Evolutionary conservation across 2,329 filamentous ascomycete species (phyloP).

Genomic region (Fusarium camptoceras): DNA sequence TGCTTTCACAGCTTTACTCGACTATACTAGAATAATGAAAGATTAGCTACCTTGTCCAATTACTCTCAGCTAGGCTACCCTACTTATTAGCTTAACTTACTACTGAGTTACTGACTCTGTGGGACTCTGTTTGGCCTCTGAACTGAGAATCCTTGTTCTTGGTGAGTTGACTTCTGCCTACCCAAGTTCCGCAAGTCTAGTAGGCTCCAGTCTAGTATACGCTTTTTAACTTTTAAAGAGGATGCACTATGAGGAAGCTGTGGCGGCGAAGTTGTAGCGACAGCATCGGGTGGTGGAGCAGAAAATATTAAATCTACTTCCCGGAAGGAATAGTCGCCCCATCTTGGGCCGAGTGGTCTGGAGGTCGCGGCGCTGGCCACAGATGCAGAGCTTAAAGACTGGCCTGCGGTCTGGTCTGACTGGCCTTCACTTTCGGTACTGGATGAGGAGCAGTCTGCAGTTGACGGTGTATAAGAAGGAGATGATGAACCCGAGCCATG

Average conservation of each 20-base stretch:
- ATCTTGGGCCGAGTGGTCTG: background rate
- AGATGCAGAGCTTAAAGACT: background rate
- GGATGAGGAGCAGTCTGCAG: fast-evolving
- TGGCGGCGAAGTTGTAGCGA: background rate
- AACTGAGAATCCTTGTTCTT: background rate
- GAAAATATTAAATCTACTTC: background rate
- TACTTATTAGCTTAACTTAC: background rate
- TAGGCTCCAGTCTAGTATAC: background rate
- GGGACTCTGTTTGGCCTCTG: background rate
- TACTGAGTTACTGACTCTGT: background rate
- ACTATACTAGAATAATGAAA: background rate
- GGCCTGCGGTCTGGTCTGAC: background rate
- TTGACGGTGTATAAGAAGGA: fast-evolving
- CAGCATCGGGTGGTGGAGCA: background rate
- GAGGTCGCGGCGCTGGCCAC: background rate
- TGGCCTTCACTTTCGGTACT: background rate
- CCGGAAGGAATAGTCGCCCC: background rate
- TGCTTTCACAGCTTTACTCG: background rate
- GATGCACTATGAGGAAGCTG: background rate
- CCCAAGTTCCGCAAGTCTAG: background rate
- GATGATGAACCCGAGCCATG: background rate
- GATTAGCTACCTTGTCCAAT: too few relatives aligned
- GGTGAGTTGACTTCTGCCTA: background rate
- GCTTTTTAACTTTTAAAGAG: background rate
- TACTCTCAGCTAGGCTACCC: background rate